Percentiles rank a stretch among this genome's conserved stretches.
Evolutionary conservation across 495 filamentous ascomycete species (phyloP).

Genomic region (Talaromyces ruber): DNA sequence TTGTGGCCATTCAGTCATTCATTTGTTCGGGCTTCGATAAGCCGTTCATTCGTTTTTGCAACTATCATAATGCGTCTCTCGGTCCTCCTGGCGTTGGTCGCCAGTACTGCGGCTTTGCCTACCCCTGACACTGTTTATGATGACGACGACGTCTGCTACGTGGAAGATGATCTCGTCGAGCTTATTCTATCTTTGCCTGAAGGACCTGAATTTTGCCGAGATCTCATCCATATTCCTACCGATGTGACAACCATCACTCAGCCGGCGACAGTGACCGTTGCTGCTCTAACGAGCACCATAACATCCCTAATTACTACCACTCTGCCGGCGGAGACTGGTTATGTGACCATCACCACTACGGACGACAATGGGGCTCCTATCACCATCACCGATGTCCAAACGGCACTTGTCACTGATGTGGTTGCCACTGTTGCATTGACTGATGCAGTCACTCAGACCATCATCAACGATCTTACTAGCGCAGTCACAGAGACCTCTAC

Average conservation of each 20-base stretch:
- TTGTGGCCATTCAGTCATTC: not conserved
- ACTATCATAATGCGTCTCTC: not conserved
- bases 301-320: not conserved
- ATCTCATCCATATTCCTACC: not conserved
- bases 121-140: not conserved
- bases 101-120: not conserved
- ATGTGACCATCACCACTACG: not conserved
- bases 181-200: not conserved
- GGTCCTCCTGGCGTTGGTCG: not conserved
- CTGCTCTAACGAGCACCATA: not conserved
- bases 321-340: not conserved
- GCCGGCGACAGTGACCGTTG: not conserved
- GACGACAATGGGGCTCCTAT: not conserved
- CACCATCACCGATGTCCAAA: not conserved
- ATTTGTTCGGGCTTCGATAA: not conserved
- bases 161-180: not conserved
- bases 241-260: not conserved
- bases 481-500: not conserved
- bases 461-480: not conserved
- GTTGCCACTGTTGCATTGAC: not conserved
- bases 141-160: not conserved
- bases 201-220: not conserved
- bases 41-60: not conserved
- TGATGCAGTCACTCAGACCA: not conserved
- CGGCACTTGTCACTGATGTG: not conserved